Conservation (phyloP, 2,329 filamentous ascomycete species). For the Neonectria faginata region DNA sequence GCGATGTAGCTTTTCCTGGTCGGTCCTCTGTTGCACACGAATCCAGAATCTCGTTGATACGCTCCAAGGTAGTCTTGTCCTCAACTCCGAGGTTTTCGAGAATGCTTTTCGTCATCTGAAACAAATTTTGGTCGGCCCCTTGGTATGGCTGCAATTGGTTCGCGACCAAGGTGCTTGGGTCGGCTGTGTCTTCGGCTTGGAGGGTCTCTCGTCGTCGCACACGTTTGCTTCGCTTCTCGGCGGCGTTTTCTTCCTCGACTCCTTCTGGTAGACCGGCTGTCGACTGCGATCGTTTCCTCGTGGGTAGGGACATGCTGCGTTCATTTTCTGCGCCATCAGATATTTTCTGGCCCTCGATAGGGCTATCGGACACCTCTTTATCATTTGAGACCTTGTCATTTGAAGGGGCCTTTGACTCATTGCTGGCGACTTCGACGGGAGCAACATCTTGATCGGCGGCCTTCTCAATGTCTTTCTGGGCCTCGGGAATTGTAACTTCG, state of each 20-base stretch:
- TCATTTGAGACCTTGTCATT: conserved; percentile 36
- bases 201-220: conserved; percentile 68
- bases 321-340: conserved; percentile 49
- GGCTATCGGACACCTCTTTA: conserved; percentile 37
- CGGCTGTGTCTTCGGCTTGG: conserved; percentile 63
- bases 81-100: conserved; percentile 67
- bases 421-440: conserved; percentile 7
- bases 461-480: conserved; percentile 25
- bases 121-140: conserved; percentile 67
- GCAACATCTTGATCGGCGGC: conserved; percentile 15
- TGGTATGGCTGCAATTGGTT: conserved; percentile 68
- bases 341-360: conserved; percentile 44
- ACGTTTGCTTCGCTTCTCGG: conserved; percentile 74
- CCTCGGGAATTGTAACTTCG: conserved; percentile 32
- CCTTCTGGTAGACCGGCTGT: conserved; percentile 68
- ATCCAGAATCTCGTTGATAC: conserved; percentile 63
- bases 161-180: conserved; percentile 64
- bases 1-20: conserved; percentile 59
- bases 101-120: conserved; percentile 66
- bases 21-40: conserved; percentile 64
- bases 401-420: conserved; percentile 22
- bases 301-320: conserved; percentile 55
- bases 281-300: conserved; percentile 73
- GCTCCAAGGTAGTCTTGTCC: conserved; percentile 59
- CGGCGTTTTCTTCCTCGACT: conserved; percentile 66